phyloP scores from a whole-genome alignment of 2,329 filamentous ascomycete genomes.

The Phoma sp. region DNA sequence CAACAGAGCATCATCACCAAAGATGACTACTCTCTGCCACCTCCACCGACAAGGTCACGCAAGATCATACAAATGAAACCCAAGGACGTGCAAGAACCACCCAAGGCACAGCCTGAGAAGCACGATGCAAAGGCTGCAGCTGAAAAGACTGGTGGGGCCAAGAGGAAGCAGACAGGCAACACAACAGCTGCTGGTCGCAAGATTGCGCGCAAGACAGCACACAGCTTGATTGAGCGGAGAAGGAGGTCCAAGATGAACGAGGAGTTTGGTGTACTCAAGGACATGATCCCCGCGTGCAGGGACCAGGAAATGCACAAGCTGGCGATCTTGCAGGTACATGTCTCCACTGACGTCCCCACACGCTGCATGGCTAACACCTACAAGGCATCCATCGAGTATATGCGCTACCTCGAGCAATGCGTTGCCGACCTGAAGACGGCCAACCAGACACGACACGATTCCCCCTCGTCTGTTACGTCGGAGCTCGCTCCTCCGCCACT shows the following conservation, averaged over 20 bases:
- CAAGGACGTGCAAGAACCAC: conserved; percentile 37
- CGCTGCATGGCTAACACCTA: conserved; percentile 1
- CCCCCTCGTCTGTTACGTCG: conserved; percentile 35
- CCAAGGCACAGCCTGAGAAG: conserved; percentile 29
- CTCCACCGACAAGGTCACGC: conserved; percentile 86
- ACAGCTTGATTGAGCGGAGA: conserved; percentile 90
- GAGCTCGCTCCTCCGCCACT: conserved; percentile 30
- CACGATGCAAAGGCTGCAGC: conserved; percentile 30
- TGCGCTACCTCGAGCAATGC: conserved; percentile 91
- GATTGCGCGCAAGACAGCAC: conserved; percentile 93
- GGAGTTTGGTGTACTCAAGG: conserved; percentile 90
- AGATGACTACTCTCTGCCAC: conserved; percentile 79
- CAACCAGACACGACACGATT: conserved; percentile 35
- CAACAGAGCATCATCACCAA: conserved; percentile 55
- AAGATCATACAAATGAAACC: conserved; percentile 99
- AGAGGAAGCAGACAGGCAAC: conserved; percentile 73
- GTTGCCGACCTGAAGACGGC: conserved; percentile 74
- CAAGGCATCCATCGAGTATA: conserved; percentile 94
- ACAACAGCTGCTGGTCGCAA: conserved; percentile 90
- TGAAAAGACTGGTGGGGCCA: conserved; percentile 53
- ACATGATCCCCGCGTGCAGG: conserved; percentile 94
- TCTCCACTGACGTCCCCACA: not conserved
- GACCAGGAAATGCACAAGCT: conserved; percentile 97
- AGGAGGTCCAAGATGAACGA: conserved; percentile 98
- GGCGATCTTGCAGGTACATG: conserved; percentile 82